Evolutionary conservation across 31 red algal genomes (phyloP), one percentile per base, ranked within the genome.

Genomic region (Bonnemaisonia californica): DNA sequence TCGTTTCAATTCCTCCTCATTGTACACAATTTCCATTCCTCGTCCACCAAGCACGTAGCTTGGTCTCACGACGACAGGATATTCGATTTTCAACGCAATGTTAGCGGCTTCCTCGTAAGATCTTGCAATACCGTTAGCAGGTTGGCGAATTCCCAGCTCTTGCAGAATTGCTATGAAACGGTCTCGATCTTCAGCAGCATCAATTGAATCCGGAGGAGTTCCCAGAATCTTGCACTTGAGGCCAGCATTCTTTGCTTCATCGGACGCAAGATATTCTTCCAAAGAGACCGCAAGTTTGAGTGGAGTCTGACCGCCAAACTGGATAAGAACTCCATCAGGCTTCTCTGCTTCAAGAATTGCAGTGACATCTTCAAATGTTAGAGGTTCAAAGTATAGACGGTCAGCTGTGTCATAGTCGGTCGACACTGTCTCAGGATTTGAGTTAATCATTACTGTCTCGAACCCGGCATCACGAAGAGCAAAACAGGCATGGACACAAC

Each of bases 391-490:
- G 64, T 99, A 99, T 32, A 99, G 78, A 34, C 97, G 81, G 64
- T 99, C 93, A 26, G 93, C 81, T 3, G 97, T 96, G 61, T 99
- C 97, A 69, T 99, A 99, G 75, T 99, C 97, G 18, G 97, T 99
- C 1, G 93, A 96, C 34, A 99, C 97, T 0, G 97, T 99, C 77
- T 99, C 97, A 19, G 97, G 97, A 72, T 99, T 99, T 38, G 91
- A 94, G 60, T 99, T 99, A 42, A 99, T 90, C 97, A 99, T 99
- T 27, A 99, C 87, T n/a, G 97, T 99, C 64, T 99, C 97, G 73
- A 62, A 91, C 18, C 94, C 94, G 1, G 87, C 93, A 71, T 99
- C 90, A 16, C 91, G 89, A 65, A 99, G 88, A 13, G 93, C 92
- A 28, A 96, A 99, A 31, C 91, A 94, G 19, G 93, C 97, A 80